Base-by-base conservation (phyloP, 2,329 filamentous ascomycete species). In the Cladophialophora carrionii region DNA sequence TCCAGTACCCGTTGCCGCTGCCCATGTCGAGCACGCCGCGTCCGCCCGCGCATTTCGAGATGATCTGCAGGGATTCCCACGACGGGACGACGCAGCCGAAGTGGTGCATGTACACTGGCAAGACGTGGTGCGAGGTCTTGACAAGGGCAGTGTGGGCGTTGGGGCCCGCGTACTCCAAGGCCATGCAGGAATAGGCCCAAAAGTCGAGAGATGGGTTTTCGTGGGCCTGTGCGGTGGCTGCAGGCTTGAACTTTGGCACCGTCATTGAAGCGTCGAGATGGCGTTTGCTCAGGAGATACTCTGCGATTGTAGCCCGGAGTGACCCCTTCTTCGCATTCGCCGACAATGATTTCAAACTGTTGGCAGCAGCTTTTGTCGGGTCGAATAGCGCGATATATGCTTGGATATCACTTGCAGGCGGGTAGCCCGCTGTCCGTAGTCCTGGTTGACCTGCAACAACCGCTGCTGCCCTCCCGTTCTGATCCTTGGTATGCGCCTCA, bases 91-190 rank as follows among this genome's bases (percentile, higher is more conserved):
- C 84, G 77, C 89, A 92, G 57, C 89, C 89, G 75, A 92, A 92
- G 76, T 92, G 89, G 77, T 92, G 89, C 82, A 91, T 92, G 62
- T 91, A 81, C 20, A 92, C 80, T 1, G 89, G 89, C 8, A 92
- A 81, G 6, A 90, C 80, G 71, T 89, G 88, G 76, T 92, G 90
- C 57, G 83, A 84, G 65, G 81, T 83, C 59, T 80, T 81, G 3
- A 84, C 82, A 29, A 80, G 77, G 17, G 79, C 80, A 2, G 87
- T 84, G 34, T 78, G 76, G 4, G 79, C 76, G 87, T 84, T 41
- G 77, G 77, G 14, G 1, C 88, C 87, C 57, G 82, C 83, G 87
- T 88, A 89, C 76, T 88, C 84, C 7, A 92, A 80, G 66, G 82
- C 82, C 31, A 83, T 82, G 71, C 85, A 87, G 1, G 85, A 83